These are phyloP conservation scores for Neurospora pannonica DNA, from an alignment of 495 filamentous ascomycete species.

Conservation along the genomic window DNA sequence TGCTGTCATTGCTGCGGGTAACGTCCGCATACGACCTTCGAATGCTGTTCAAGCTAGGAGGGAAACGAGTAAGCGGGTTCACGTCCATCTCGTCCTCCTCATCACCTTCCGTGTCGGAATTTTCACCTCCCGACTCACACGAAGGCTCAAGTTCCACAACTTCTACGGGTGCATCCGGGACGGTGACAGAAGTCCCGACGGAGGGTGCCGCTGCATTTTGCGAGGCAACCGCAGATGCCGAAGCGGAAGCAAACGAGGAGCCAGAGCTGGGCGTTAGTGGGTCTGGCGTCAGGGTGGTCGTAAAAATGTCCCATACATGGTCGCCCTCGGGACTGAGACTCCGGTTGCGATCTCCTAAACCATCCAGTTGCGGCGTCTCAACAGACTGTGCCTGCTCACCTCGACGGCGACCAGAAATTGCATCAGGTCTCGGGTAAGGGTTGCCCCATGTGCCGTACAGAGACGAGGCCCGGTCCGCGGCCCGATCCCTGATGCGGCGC, in stretches of 20 bases:
- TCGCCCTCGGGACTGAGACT: slow-evolving; percentile 69
- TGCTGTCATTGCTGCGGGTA: slow-evolving; percentile 10
- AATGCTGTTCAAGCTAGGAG: slow-evolving; percentile 2
- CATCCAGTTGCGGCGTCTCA: slow-evolving; percentile 41
- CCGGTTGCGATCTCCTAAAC: slow-evolving; percentile 73
- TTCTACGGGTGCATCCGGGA: slow-evolving; percentile 22
- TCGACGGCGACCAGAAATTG: background rate
- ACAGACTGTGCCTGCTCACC: background rate
- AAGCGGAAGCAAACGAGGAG: slow-evolving; percentile 67
- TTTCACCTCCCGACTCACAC: slow-evolving; percentile 29
- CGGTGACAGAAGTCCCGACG: slow-evolving; percentile 26
- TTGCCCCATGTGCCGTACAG: background rate
- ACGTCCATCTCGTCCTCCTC: slow-evolving; percentile 24
- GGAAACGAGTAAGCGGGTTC: slow-evolving; percentile 15
- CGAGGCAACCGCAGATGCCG: slow-evolving; percentile 34
- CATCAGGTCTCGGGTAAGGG: background rate
- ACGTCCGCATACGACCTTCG: slow-evolving; percentile 30
- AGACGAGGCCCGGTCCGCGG: background rate
- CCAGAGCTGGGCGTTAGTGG: slow-evolving; percentile 67
- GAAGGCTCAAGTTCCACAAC: slow-evolving; percentile 14
- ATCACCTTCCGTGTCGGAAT: slow-evolving; percentile 26
- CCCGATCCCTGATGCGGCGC: background rate
- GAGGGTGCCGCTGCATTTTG: slow-evolving; percentile 26
- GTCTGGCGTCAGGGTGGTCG: slow-evolving; percentile 72
- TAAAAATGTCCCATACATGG: slow-evolving; percentile 67